Evolutionary conservation across 129 eudicot species (phyloP).

Genomic region (Logfia minima): DNA sequence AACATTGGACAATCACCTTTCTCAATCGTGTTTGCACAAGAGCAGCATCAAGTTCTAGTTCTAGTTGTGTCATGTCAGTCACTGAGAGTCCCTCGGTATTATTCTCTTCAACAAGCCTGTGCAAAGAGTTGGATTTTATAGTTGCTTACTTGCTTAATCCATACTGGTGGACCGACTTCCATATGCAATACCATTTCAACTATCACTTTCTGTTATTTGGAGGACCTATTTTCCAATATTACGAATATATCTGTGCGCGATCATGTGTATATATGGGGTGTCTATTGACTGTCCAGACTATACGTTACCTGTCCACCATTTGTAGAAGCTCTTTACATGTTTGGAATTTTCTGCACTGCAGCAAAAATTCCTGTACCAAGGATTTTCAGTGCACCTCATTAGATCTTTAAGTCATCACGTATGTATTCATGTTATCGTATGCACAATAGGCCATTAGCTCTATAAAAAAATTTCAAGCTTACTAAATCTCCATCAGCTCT

Average conservation of each 20-base stretch:
- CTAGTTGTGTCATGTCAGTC: slow-evolving; percentile 44
- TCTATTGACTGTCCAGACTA: neutral
- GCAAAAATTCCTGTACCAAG: slow-evolving; percentile 1
- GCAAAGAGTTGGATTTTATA: slow-evolving; percentile 1
- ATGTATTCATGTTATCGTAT: neutral
- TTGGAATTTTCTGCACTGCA: slow-evolving; percentile 24
- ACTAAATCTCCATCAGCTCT: neutral
- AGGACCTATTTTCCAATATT: neutral
- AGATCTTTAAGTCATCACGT: neutral
- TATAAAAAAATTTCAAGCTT: neutral
- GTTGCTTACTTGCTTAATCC: neutral
- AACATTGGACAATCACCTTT: slow-evolving; percentile 41
- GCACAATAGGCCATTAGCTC: neutral
- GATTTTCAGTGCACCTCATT: neutral
- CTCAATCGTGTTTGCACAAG: slow-evolving; percentile 43
- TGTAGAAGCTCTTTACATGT: slow-evolving; percentile 48
- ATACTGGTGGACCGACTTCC: neutral
- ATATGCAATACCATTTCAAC: neutral
- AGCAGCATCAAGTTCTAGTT: slow-evolving; percentile 51
- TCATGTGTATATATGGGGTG: neutral
- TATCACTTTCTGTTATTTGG: neutral
- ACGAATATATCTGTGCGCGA: neutral
- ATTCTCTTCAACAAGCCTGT: slow-evolving; percentile 45
- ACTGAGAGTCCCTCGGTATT: slow-evolving; percentile 28
- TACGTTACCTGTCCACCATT: slow-evolving; percentile 42